Percentiles rank a stretch among this genome's conserved stretches.
Conservation (phyloP, 2,329 filamentous ascomycete genomes). For the Calonectria ilicicola region DNA sequence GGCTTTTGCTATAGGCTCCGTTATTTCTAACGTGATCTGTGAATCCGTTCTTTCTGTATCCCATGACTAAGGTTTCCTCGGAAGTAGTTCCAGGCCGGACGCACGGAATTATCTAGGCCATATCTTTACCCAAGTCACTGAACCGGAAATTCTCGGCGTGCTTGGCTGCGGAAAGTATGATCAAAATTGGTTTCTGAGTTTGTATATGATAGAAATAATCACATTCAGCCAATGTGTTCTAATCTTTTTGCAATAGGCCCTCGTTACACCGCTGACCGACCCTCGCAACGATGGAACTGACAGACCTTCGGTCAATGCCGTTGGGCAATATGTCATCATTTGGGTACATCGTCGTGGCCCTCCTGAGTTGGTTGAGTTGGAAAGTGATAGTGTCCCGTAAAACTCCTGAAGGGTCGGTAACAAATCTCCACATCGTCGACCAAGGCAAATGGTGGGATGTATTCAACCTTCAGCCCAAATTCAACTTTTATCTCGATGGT, state of each 20-base stretch:
- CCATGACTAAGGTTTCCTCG: not conserved
- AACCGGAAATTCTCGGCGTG: not conserved
- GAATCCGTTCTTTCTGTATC: not conserved
- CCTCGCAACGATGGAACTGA: not conserved
- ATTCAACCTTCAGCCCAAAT: constrained; percentile 6
- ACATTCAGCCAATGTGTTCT: not conserved
- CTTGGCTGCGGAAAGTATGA: not conserved
- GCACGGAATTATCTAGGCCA: not conserved
- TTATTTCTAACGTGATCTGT: not conserved
- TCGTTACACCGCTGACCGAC: not conserved
- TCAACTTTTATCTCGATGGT: not conserved
- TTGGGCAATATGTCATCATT: not conserved
- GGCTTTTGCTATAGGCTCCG: not conserved
- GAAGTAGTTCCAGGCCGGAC: not conserved
- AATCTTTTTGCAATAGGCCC: too few relatives aligned
- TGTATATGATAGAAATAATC: not conserved
- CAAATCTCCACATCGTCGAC: not conserved
- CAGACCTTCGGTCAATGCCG: not conserved
- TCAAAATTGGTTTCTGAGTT: not conserved
- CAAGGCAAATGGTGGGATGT: constrained; percentile 2
- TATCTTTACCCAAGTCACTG: not conserved
- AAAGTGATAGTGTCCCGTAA: not conserved
- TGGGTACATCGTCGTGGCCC: not conserved
- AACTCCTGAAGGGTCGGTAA: not conserved
- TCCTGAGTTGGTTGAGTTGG: not conserved